Evolutionary conservation across 176 grass and related monocot species (phyloP).

Genomic region (Oryza rufipogon): DNA sequence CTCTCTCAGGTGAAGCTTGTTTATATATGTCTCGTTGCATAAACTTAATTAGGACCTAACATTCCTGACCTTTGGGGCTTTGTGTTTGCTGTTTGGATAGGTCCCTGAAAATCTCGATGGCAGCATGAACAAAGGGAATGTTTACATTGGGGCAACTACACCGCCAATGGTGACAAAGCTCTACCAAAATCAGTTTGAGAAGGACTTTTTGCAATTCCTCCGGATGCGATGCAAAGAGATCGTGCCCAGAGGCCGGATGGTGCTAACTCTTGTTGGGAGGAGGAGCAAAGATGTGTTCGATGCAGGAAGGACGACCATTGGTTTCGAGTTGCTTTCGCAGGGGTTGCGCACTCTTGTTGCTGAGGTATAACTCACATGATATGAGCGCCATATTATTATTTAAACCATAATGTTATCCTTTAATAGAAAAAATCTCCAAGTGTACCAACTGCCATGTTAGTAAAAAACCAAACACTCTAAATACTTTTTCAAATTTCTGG

Average conservation of each 20-base stretch:
- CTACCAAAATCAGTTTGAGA: constrained; percentile 45
- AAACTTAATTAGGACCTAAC: not conserved
- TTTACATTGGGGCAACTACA: constrained; percentile 38
- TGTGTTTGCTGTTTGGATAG: not conserved
- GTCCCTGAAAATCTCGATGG: constrained; percentile 35
- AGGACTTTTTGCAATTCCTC: constrained; percentile 45
- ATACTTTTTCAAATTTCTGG: too few relatives aligned
- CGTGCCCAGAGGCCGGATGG: constrained; percentile 5
- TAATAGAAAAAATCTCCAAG: too few relatives aligned
- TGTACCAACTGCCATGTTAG: too few relatives aligned
- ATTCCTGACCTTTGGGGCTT: not conserved
- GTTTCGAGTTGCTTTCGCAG: constrained; percentile 30
- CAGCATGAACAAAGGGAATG: constrained; percentile 31
- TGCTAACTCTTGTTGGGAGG: constrained; percentile 46
- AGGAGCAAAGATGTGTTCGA: not conserved
- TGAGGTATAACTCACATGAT: constrained; percentile 37
- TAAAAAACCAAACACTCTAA: too few relatives aligned
- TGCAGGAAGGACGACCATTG: not conserved
- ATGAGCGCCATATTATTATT: too few relatives aligned
- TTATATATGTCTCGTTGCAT: not conserved
- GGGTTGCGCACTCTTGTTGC: constrained; percentile 26
- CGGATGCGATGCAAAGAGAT: constrained; percentile 24
- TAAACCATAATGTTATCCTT: too few relatives aligned
- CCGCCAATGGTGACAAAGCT: constrained; percentile 15
- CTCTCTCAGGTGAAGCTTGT: not conserved